phyloP scores from a whole-genome alignment of 2,329 filamentous ascomycete genomes.

The Fusarium sp. region DNA sequence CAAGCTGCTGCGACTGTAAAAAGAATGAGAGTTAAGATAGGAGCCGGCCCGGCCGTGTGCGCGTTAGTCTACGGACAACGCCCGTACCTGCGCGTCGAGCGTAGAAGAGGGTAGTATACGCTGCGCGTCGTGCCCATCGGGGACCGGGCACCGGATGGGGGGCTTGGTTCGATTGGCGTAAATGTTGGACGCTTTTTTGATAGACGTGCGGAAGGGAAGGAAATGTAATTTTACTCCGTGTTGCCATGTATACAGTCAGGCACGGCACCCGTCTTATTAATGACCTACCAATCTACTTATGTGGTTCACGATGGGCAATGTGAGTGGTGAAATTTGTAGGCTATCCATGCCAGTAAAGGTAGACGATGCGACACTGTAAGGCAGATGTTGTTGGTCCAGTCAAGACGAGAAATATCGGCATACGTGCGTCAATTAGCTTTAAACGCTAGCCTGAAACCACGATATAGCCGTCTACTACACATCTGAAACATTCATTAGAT shows the following conservation, averaged over 20 bases:
- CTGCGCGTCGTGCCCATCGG: constrained; percentile 34
- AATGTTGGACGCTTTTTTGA: constrained; percentile 50
- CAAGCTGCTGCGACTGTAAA: constrained; percentile 87
- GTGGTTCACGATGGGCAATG: constrained; percentile 6
- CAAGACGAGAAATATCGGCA: no score
- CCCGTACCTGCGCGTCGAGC: constrained; percentile 23
- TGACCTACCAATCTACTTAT: constrained; percentile 49
- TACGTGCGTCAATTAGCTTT: no score
- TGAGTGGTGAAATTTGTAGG: not conserved
- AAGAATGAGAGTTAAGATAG: constrained; percentile 26
- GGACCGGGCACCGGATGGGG: constrained; percentile 33
- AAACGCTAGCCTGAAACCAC: no score
- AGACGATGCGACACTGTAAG: no score
- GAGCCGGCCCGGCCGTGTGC: constrained; percentile 30
- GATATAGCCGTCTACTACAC: no score
- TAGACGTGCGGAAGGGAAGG: constrained; percentile 56
- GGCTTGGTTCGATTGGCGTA: constrained; percentile 44
- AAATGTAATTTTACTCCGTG: constrained; percentile 61
- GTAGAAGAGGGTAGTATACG: constrained; percentile 33
- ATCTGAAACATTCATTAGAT: no score
- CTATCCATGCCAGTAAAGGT: not conserved
- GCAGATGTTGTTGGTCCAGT: no score
- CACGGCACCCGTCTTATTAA: constrained; percentile 51
- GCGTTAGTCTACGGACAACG: constrained; percentile 24
- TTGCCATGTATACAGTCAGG: constrained; percentile 56